A percentile compares a stretch with the other conserved stretches of the same genome.
These are phyloP conservation scores for Trichocladium uniseriatum DNA, from an alignment of 495 filamentous ascomycete species.

Conservation along the genomic window DNA sequence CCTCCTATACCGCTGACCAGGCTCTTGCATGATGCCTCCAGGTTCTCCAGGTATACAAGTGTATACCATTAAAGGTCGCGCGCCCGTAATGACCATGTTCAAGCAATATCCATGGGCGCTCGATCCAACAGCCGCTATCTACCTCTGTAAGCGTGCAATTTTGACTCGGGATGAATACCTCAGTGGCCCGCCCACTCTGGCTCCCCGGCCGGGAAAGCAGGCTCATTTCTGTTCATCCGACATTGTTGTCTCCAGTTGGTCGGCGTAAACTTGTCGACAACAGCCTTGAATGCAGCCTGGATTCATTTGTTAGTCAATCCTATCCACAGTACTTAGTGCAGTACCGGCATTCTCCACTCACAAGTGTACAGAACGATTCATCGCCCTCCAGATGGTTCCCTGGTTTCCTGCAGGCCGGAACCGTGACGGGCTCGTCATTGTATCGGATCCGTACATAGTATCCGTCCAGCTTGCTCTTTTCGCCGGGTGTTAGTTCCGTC, in stretches of 20 bases:
- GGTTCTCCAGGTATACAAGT: no score
- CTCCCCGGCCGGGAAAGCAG: conserved; percentile 43
- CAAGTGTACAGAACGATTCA: conserved; percentile 84
- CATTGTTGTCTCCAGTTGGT: conserved; percentile 71
- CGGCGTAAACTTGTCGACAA: conserved; percentile 85
- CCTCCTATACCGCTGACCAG: no score
- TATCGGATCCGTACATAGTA: conserved; percentile 95
- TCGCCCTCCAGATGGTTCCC: conserved; percentile 86
- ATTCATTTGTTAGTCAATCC: conserved; percentile 1
- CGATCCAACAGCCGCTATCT: not conserved
- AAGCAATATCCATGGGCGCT: no score
- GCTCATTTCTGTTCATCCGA: conserved; percentile 49
- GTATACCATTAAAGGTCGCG: no score
- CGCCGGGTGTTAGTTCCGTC: conserved; percentile 37
- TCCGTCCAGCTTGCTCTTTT: conserved; percentile 48
- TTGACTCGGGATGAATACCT: not conserved
- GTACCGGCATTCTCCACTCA: no score
- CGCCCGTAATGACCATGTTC: no score
- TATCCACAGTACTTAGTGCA: not conserved
- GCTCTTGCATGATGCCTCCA: no score
- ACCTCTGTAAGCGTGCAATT: no score
- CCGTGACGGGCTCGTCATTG: conserved; percentile 70
- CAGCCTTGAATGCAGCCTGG: conserved; percentile 79
- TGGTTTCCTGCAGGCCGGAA: conserved; percentile 67
- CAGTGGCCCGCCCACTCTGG: conserved; percentile 49